These are phyloP conservation scores for Phytomonas sp. DNA, from an alignment of 208 protist species.

Conservation along the genomic window DNA sequence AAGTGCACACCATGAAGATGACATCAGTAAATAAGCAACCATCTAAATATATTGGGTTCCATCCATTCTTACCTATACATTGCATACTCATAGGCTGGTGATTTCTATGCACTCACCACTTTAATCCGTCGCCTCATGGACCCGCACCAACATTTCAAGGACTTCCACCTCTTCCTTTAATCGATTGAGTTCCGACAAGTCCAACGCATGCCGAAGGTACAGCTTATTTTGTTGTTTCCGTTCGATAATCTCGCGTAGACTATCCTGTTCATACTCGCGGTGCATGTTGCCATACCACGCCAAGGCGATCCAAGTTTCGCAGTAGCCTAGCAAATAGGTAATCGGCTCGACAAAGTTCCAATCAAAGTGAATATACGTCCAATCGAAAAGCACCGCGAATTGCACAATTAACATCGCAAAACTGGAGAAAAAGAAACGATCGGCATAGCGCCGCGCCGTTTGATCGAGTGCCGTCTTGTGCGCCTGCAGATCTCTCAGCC, in stretches of 20 bases:
- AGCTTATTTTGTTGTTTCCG: conserved; percentile 14
- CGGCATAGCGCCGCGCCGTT: conserved; percentile 16
- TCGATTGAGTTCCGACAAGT: conserved; percentile 21
- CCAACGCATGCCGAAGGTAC: conserved; percentile 20
- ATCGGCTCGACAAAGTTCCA: conserved; percentile 88
- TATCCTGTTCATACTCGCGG: conserved; percentile 41
- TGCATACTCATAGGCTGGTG: no score
- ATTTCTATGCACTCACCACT: neutral
- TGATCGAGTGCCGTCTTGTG: conserved; percentile 26
- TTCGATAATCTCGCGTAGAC: conserved; percentile 22
- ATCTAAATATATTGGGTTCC: no score
- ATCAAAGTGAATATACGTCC: conserved; percentile 80
- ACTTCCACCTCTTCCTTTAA: conserved; percentile 33
- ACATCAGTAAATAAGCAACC: conserved; percentile 8
- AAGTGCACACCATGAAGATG: conserved; percentile 12
- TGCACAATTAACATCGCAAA: conserved; percentile 46
- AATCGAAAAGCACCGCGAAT: conserved; percentile 50
- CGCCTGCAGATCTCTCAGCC: conserved; percentile 23
- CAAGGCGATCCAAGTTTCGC: conserved; percentile 58
- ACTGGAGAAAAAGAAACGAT: conserved; percentile 19
- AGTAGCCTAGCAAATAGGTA: conserved; percentile 75
- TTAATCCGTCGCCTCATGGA: conserved; percentile 24
- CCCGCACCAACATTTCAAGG: conserved; percentile 26
- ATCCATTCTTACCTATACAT: no score
- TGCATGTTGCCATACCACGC: conserved; percentile 52